Base-by-base conservation (phyloP, 441 rosid species). In the Erysimum cheiri region DNA sequence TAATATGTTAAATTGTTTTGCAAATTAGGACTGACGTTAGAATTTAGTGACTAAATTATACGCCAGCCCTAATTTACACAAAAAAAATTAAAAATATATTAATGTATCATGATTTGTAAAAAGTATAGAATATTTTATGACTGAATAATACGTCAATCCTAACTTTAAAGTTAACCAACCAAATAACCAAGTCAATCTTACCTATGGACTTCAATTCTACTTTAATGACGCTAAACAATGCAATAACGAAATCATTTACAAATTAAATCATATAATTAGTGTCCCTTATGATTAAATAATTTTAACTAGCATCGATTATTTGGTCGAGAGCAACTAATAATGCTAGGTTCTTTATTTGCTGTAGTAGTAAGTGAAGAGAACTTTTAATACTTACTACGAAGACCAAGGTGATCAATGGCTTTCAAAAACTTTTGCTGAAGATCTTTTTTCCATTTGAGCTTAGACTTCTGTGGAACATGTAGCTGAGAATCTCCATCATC, bases 391-490 rank as follows among this genome's bases (percentile, higher is more conserved):
- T 64, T 58, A 72, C 76, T 64, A 13, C 11, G 5, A 11, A 9
- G 0, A 40, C 76, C 76, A 48, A 65, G 4, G 35, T 6, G 19
- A 0, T 57, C 3, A 48, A 72, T 6, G 46, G 76, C 70, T n/a
- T 8, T 1, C 22, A n/a, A 0, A 31, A 72, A 64, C 1, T 11
- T 1, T 0, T 5, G 0, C 8, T 48, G n/a, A 64, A 64, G 71
- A 5, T 6, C 1, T 0, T 0, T 0, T 1, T 52, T 31, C 76
- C 76, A 72, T 19, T 2, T 64, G 53, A 72, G 6, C 36, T 57
- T 64, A 36, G 4, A 0, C 19, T 37, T 72, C n/a, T 15, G 8
- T 1, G 7, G 26, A 0, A 2, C n/a, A 1, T 12, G 31, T 33
- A 17, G n/a, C 19, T 0, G 7, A 8, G 22, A 35, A 26, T 44